Conservation (phyloP, 2,329 filamentous ascomycete species). For the Fusarium poae region DNA sequence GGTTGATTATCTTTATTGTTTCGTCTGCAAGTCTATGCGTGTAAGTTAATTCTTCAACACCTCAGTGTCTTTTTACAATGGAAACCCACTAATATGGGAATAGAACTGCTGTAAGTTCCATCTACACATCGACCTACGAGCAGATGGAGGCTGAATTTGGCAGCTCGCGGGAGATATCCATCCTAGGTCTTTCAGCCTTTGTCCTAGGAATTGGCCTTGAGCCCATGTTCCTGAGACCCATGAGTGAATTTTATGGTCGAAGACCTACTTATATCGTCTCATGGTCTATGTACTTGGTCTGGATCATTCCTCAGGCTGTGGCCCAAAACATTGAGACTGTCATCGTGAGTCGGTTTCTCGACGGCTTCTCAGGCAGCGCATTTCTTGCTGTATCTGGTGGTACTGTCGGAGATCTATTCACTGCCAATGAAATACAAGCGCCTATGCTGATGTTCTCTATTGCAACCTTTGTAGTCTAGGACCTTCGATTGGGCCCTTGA, state of each 20-base stretch:
- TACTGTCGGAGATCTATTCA: conserved; percentile 85
- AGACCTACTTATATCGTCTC: conserved; percentile 83
- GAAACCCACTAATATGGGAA: background rate
- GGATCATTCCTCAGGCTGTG: conserved; percentile 84
- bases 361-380: conserved; percentile 77
- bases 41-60: conserved; percentile 65
- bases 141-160: conserved; percentile 83
- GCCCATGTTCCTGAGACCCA: conserved; percentile 72
- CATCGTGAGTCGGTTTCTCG: conserved; percentile 81
- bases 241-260: conserved; percentile 85
- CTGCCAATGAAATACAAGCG: conserved; percentile 74
- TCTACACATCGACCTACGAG: conserved; percentile 86
- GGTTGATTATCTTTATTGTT: conserved; percentile 83
- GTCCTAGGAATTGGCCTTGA: conserved; percentile 79
- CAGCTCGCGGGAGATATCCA: conserved; percentile 77
- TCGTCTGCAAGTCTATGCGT: conserved; percentile 82
- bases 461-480: conserved; percentile 72
- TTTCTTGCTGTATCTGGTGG: conserved; percentile 83
- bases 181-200: conserved; percentile 84
- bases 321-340: conserved; percentile 86
- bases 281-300: conserved; percentile 81
- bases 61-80: background rate
- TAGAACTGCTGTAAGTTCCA: conserved; percentile 86
- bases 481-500: conserved; percentile 68
- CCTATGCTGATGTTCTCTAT: conserved; percentile 88